Conservation (phyloP, 352 stramenopile species). For the Elongisporangium undulatum region DNA sequence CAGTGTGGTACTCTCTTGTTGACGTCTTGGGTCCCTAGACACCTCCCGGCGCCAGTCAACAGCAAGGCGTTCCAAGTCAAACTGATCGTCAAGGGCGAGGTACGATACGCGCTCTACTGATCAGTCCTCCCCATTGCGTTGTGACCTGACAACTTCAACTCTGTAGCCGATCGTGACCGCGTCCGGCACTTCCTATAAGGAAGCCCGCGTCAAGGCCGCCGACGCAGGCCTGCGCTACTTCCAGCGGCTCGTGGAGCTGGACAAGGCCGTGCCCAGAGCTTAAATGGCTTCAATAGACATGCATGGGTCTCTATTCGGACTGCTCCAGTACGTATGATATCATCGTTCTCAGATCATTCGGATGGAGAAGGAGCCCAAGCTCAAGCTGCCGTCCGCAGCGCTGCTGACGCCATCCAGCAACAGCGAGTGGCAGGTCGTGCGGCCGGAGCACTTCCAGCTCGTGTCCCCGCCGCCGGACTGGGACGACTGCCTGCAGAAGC, state of each 20-base stretch:
- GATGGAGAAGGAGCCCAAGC: background rate
- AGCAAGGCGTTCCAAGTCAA: conserved; percentile 45
- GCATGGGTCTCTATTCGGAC: background rate
- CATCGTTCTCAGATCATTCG: background rate
- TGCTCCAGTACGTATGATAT: background rate
- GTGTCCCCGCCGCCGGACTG: conserved; percentile 26
- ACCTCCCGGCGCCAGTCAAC: conserved; percentile 39
- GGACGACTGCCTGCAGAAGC: conserved; percentile 19
- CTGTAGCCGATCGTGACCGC: background rate
- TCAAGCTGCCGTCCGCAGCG: conserved; percentile 7
- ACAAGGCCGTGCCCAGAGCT: background rate
- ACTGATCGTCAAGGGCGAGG: conserved; percentile 62
- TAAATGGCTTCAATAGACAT: background rate
- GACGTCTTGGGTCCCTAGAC: conserved; percentile 17
- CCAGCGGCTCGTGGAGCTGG: background rate
- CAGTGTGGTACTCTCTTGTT: background rate
- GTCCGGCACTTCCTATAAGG: conserved; percentile 4
- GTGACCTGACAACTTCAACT: too few relatives aligned
- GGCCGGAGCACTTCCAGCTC: conserved; percentile 23
- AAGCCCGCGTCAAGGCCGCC: background rate
- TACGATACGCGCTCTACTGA: too few relatives aligned
- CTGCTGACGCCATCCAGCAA: conserved; percentile 17
- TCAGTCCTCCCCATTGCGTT: too few relatives aligned
- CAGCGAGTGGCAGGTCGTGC: conserved; percentile 26
- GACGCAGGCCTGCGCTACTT: background rate